phyloP scores from a whole-genome alignment of 352 stramenopile species.

The Thalassiosira livingstoniorum region DNA sequence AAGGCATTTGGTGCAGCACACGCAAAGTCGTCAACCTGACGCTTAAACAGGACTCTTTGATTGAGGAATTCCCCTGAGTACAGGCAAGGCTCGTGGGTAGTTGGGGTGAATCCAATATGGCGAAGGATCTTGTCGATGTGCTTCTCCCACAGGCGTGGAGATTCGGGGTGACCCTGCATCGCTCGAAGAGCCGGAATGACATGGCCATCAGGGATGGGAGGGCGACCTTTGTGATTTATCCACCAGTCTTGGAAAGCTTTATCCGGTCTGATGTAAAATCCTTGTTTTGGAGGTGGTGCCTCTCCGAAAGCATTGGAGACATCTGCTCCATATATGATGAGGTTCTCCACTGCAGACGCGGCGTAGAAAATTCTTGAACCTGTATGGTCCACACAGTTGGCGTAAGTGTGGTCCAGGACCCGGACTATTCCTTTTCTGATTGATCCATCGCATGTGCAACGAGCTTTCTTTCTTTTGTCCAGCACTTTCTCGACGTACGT shows the following conservation, averaged over 20 bases:
- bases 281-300: conserved; percentile 27
- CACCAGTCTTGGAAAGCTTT: conserved; percentile 47
- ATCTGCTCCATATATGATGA: conserved; percentile 37
- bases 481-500: conserved; percentile 21
- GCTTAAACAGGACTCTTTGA: conserved; percentile 33
- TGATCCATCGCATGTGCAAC: conserved; percentile 41
- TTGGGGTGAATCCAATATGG: conserved; percentile 29
- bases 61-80: conserved; percentile 21
- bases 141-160: conserved; percentile 53
- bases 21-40: conserved; percentile 20
- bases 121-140: conserved; percentile 35
- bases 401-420: conserved; percentile 37
- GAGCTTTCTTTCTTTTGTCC: conserved; percentile 28
- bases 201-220: conserved; percentile 11
- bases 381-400: conserved; percentile 44
- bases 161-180: conserved; percentile 63
- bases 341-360: conserved; percentile 13
- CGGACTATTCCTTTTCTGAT: conserved; percentile 28
- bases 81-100: conserved; percentile 45
- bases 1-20: conserved; percentile 5
- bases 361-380: conserved; percentile 39
- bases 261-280: conserved; percentile 50
- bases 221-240: neutral
- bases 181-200: conserved; percentile 46
- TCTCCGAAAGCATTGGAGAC: conserved; percentile 54